These are phyloP conservation scores for Fallopia convolvulus DNA, from an alignment of 148 eudicot genomes.

Conservation along the genomic window DNA sequence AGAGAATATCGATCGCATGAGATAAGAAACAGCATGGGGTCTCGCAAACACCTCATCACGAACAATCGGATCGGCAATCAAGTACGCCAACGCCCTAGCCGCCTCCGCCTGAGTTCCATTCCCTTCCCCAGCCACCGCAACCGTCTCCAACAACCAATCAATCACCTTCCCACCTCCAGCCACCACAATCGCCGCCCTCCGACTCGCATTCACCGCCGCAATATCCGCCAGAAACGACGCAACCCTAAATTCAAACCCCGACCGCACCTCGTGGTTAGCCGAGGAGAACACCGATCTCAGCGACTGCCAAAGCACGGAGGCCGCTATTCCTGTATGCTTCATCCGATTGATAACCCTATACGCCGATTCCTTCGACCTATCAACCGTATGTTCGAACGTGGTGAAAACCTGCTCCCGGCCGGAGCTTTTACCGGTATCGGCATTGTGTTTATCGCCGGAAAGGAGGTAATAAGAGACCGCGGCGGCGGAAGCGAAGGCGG, in stretches of 20 bases:
- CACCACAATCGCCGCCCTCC: constrained; percentile 74
- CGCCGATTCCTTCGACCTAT: constrained; percentile 39
- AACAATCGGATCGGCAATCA: constrained; percentile 79
- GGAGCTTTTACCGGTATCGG: not conserved
- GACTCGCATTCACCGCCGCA: constrained; percentile 65
- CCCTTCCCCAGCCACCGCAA: constrained; percentile 32
- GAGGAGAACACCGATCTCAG: constrained; percentile 66
- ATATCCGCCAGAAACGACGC: constrained; percentile 90
- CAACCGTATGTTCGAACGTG: constrained; percentile 26
- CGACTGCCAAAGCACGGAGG: constrained; percentile 74
- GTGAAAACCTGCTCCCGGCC: constrained; percentile 15
- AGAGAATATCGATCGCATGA: constrained; percentile 65
- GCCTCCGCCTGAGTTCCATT: constrained; percentile 76
- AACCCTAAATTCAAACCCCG: constrained; percentile 84
- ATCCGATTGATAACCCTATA: constrained; percentile 31
- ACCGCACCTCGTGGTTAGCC: constrained; percentile 71
- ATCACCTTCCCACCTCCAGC: constrained; percentile 88
- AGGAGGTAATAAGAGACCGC: constrained; percentile 24
- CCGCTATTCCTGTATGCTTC: constrained; percentile 68
- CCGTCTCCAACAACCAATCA: constrained; percentile 80
- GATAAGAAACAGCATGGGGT: constrained; percentile 63
- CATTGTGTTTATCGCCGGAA: not conserved
- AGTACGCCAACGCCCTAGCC: constrained; percentile 87
- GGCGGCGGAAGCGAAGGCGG: constrained; percentile 25
- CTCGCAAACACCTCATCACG: constrained; percentile 54